Conservation (phyloP, 345 rosid species). For the Corchorus capsularis region DNA sequence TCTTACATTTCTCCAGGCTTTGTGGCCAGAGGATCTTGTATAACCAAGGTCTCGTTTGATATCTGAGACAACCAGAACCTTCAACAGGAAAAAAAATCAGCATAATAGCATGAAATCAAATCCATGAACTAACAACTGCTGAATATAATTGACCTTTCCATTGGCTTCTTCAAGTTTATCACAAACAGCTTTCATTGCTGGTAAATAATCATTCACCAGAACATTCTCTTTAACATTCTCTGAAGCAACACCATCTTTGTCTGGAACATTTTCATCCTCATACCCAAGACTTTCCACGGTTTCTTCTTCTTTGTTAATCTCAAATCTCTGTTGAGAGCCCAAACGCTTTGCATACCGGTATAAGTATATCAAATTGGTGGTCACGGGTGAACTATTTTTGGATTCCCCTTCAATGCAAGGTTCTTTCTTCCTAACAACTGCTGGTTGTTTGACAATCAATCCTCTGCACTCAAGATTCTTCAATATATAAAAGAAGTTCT, state of each 20-base stretch:
- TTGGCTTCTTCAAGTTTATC: slow-evolving; percentile 78
- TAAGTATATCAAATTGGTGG: slow-evolving; percentile 69
- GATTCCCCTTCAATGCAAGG: slow-evolving; percentile 62
- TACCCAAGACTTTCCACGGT: slow-evolving; percentile 30
- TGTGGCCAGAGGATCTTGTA: slow-evolving; percentile 59
- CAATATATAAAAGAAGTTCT: slow-evolving; percentile 64
- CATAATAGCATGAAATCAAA: slow-evolving; percentile 28
- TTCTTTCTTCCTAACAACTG: slow-evolving; percentile 72
- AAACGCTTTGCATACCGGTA: slow-evolving; percentile 77
- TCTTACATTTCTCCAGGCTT: slow-evolving; percentile 86
- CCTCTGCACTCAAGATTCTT: slow-evolving; percentile 77
- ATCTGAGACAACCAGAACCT: slow-evolving; percentile 93
- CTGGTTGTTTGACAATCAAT: slow-evolving; percentile 72
- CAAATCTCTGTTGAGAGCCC: slow-evolving; percentile 71
- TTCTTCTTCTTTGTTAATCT: slow-evolving; percentile 61
- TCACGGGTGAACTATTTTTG: slow-evolving; percentile 53
- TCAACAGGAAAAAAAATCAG: slow-evolving; percentile 44
- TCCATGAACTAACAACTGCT: slow-evolving; percentile 14
- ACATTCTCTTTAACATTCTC: slow-evolving; percentile 56
- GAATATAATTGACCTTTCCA: slow-evolving; percentile 60
- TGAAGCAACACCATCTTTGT: slow-evolving; percentile 38
- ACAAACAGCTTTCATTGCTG: slow-evolving; percentile 82
- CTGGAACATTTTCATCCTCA: slow-evolving; percentile 35
- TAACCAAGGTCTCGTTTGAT: slow-evolving; percentile 83
- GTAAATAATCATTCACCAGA: slow-evolving; percentile 71